Evolutionary conservation across 176 grass and related monocot species (phyloP).

Genomic region (Cenchrus purpureus): DNA sequence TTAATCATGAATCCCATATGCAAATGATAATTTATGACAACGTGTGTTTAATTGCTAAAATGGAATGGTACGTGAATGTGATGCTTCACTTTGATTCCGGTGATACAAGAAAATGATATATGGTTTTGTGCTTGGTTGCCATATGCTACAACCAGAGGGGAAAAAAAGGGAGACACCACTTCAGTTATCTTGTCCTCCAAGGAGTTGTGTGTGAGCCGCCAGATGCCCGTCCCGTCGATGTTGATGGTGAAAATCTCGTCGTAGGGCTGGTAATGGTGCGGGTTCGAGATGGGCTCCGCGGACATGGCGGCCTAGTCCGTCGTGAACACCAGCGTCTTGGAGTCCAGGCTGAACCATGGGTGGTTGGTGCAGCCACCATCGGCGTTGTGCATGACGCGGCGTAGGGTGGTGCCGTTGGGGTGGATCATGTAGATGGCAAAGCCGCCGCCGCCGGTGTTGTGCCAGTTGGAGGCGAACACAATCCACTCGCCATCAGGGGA

Average conservation of each 20-base stretch:
- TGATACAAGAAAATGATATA: no score
- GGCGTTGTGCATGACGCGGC: conserved; percentile 70
- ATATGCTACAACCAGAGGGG: no score
- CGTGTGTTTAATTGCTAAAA: no score
- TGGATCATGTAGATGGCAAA: conserved; percentile 86
- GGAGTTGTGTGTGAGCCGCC: conserved; percentile 80
- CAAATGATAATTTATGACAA: no score
- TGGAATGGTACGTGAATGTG: no score
- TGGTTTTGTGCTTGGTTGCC: no score
- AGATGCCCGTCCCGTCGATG: conserved; percentile 8
- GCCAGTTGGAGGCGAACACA: conserved; percentile 79
- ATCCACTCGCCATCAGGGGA: conserved; percentile 94
- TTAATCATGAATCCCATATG: no score
- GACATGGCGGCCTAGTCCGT: conserved; percentile 80
- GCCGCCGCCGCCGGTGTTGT: conserved; percentile 67
- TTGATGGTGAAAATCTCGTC: conserved; percentile 77
- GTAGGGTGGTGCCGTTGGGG: conserved; percentile 77
- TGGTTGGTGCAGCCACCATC: conserved; percentile 79
- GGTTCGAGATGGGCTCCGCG: conserved; percentile 84
- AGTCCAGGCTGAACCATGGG: conserved; percentile 82
- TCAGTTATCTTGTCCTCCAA: conserved; percentile 58
- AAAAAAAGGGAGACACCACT: no score
- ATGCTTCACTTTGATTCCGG: no score
- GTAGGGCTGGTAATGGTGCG: conserved; percentile 92
- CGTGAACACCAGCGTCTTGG: conserved; percentile 82